Evolutionary conservation across 2,329 filamentous ascomycete genomes (phyloP).

Genomic region (Paecilomyces variotii): DNA sequence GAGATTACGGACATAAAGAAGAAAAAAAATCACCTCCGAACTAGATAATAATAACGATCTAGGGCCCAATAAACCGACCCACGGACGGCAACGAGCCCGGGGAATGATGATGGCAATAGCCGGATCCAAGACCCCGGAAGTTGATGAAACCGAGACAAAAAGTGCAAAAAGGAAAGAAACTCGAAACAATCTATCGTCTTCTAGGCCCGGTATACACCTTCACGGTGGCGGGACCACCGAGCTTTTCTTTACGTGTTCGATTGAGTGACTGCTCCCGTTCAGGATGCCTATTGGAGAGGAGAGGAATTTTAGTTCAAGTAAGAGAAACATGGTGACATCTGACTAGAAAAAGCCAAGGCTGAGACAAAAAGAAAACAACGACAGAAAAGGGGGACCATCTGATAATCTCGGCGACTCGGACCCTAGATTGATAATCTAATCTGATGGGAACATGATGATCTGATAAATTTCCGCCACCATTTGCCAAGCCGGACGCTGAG

Average conservation of each 20-base stretch:
- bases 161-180: too few relatives aligned
- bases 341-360: too few relatives aligned
- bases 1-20: too few relatives aligned
- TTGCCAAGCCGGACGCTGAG: background rate
- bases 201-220: background rate
- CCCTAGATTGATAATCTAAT: conserved; percentile 27
- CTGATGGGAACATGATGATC: conserved; percentile 12
- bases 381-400: background rate
- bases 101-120: too few relatives aligned
- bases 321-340: background rate
- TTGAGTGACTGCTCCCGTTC: background rate
- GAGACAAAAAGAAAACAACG: background rate
- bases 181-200: background rate
- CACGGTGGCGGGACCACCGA: background rate
- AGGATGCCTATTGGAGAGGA: background rate
- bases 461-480: background rate
- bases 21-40: too few relatives aligned
- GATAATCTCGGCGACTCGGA: background rate
- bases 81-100: too few relatives aligned
- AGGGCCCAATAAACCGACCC: too few relatives aligned
- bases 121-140: too few relatives aligned
- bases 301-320: background rate
- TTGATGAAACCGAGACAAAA: too few relatives aligned
- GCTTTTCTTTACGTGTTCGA: background rate
- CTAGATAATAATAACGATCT: too few relatives aligned